Evolutionary conservation across 164 flowering plant genomes (phyloP), one percentile per base, ranked within the genome.

Genomic region (Piper longum): DNA sequence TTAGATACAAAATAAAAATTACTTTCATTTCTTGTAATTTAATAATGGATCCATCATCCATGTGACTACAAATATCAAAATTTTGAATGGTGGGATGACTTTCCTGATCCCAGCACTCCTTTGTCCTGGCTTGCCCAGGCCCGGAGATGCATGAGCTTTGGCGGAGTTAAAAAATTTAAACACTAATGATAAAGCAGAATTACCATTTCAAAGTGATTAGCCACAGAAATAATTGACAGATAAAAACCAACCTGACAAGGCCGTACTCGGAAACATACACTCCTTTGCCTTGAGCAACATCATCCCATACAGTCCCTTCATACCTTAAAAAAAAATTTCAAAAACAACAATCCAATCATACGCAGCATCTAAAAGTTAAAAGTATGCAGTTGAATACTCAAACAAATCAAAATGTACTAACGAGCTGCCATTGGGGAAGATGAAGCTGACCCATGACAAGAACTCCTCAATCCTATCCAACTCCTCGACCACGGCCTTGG

Each of bases 291-390:
- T 89, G 96, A 52, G 98, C 97, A 80, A 82, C 66, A 73, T 92
- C 98, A 78, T 92, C 96, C 95, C 95, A 92, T 52, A 89, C 88
- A 41, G 98, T 89, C 57, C 97, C 98, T 81, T 92, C 98, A 74
- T 87, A 92, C 79, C 98, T 92, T 66, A 57, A 57, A 7, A 57
- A 57, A 41, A 57, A 36, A 57, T 2, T 1, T 7, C 16, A 57
- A 26, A 14, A 8, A 9, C 7, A 57, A 1, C 3, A 7, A 26
- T 26, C 13, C 39, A 19, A 5, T 17, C 36, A 18, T 18, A 14
- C 14, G 2, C 48, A 44, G 8, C 48, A 44, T 44, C 48, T 26
- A 26, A 26, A 26, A 26, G 36, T 26, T 26, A 1, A 26, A 26
- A 26, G 36, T 26, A 26, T 26, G 36, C 36, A 26, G 36, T 26